These are phyloP conservation scores for Microbotryum intermedium DNA, from an alignment of 1,284 basidiomycete genomes.

Conservation along the genomic window DNA sequence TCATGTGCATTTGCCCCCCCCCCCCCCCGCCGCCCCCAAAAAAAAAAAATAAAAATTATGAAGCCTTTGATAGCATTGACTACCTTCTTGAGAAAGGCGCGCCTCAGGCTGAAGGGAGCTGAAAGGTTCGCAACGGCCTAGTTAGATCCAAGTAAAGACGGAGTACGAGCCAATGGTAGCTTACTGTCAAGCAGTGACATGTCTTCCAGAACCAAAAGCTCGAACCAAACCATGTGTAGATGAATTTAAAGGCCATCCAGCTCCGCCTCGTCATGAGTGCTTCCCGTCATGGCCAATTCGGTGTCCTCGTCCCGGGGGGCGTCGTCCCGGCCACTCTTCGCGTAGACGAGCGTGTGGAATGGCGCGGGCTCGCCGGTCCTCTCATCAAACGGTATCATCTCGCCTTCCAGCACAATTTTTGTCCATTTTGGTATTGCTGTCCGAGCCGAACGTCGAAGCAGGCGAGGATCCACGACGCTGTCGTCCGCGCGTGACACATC, in stretches of 20 bases:
- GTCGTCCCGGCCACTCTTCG: not conserved
- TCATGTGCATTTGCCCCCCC: not conserved
- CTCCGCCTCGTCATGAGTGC: constrained; percentile 42
- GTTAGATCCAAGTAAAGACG: not conserved
- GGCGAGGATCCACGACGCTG: constrained; percentile 4
- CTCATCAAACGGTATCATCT: constrained; percentile 73
- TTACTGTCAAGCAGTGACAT: constrained; percentile 47
- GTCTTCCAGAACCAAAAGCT: constrained; percentile 59
- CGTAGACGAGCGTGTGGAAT: constrained; percentile 38
- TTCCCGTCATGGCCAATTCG: constrained; percentile 39
- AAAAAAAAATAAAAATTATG: constrained; percentile 38
- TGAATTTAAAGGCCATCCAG: constrained; percentile 46
- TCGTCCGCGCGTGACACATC: not conserved
- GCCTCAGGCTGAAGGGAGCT: constrained; percentile 46
- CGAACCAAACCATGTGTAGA: constrained; percentile 68
- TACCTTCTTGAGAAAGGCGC: constrained; percentile 56
- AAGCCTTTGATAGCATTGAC: constrained; percentile 51
- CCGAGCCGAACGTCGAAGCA: not conserved
- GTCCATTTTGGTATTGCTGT: not conserved
- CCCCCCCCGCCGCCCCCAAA: too few species aligned
- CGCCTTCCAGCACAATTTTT: constrained; percentile 64
- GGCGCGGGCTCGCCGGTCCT: constrained; percentile 41
- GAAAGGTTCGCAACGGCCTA: not conserved
- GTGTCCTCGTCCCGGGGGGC: not conserved
- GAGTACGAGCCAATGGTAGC: not conserved